Percentiles rank a stretch among this genome's conserved stretches.
phyloP scores from a whole-genome alignment of 2,329 filamentous ascomycete genomes.

The Rhynchosporium agropyri region DNA sequence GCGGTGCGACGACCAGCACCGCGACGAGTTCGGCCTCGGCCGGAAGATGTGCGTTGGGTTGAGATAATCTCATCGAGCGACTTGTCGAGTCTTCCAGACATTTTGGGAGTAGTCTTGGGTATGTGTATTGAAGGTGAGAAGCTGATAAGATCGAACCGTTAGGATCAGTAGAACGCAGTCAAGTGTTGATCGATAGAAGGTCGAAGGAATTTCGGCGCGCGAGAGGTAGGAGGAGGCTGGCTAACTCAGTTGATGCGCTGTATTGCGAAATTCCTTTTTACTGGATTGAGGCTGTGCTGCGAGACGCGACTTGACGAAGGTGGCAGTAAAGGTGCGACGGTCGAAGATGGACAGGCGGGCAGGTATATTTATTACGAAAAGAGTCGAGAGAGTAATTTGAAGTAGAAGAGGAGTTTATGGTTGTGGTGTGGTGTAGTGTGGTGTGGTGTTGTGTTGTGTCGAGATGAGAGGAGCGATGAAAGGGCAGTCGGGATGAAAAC shows the following conservation, averaged over 20 bases:
- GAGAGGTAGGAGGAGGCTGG: conserved; percentile 36
- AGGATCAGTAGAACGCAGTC: conserved; percentile 40
- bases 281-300: conserved; percentile 35
- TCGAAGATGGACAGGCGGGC: conserved; percentile 39
- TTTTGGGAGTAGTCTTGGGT: conserved; percentile 50
- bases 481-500: neutral
- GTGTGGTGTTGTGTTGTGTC: conserved; percentile 4
- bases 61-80: conserved; percentile 97
- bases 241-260: conserved; percentile 38
- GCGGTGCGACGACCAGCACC: conserved; percentile 47
- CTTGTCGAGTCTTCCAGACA: conserved; percentile 96
- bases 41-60: conserved; percentile 54
- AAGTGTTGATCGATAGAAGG: conserved; percentile 33
- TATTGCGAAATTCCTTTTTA: conserved; percentile 29
- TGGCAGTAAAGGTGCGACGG: conserved; percentile 36
- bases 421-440: conserved; percentile 13
- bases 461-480: neutral
- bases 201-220: conserved; percentile 31
- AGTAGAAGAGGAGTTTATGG: conserved; percentile 30
- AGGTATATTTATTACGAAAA: conserved; percentile 18
- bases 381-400: conserved; percentile 26
- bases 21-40: conserved; percentile 37
- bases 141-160: conserved; percentile 37
- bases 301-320: conserved; percentile 33
- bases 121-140: conserved; percentile 31